Evolutionary conservation across 2,329 filamentous ascomycete species (phyloP).

Genomic region (Colletotrichum aenigma): DNA sequence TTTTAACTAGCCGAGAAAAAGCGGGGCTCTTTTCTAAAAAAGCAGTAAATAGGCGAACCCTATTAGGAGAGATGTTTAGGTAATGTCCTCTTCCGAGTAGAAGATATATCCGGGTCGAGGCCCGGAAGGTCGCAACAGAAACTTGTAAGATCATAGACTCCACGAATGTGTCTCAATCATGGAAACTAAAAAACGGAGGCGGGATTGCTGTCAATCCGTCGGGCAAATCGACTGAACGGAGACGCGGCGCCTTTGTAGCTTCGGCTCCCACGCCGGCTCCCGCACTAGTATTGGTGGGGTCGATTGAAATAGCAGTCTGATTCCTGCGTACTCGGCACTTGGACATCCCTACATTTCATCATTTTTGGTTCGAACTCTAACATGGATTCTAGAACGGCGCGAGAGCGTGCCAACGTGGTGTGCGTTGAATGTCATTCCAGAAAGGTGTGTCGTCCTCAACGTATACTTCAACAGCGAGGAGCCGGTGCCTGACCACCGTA

Average conservation of each 20-base stretch:
- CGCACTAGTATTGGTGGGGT: background rate
- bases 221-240: background rate
- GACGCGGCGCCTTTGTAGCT: background rate
- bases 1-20: too few species aligned
- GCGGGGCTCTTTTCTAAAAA: too few species aligned
- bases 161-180: background rate
- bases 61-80: too few species aligned
- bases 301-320: background rate
- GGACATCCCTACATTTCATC: background rate
- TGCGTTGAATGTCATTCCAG: background rate
- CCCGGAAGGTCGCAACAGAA: background rate
- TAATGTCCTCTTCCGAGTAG: background rate
- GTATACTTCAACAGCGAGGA: background rate
- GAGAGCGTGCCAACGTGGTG: background rate
- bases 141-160: background rate
- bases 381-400: background rate
- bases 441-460: background rate
- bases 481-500: background rate
- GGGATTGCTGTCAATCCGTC: background rate
- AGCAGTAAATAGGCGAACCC: too few species aligned
- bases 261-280: background rate
- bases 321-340: background rate
- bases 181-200: background rate
- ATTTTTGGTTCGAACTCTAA: accelerated
- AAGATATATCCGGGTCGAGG: background rate